Evolutionary conservation across 371 early-diverging fungal genomes (phyloP).

Genomic region (Cokeromyces recurvatus): DNA sequence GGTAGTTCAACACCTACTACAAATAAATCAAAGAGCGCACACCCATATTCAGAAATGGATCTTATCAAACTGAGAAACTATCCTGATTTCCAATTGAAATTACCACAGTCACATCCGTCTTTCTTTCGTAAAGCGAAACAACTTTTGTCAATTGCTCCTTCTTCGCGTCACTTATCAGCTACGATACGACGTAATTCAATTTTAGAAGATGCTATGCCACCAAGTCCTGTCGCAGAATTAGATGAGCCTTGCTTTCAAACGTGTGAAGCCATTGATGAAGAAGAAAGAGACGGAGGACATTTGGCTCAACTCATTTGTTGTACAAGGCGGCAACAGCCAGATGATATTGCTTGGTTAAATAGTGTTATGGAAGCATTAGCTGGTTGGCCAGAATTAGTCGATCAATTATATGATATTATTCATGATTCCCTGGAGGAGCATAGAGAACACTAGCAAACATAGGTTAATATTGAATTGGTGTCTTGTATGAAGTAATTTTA

Average conservation of each 20-base stretch:
- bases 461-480: no score
- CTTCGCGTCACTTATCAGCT: slow-evolving; percentile 16
- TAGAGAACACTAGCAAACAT: neutral
- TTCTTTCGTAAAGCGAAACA: slow-evolving; percentile 39
- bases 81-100: slow-evolving; percentile 26
- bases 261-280: slow-evolving; percentile 10
- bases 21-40: neutral
- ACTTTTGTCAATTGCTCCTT: slow-evolving; percentile 25
- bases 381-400: slow-evolving; percentile 39
- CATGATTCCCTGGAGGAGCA: slow-evolving; percentile 11
- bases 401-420: slow-evolving; percentile 26
- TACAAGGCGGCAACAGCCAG: slow-evolving; percentile 37
- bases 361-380: slow-evolving; percentile 25
- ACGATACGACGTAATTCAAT: slow-evolving; percentile 35
- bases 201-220: slow-evolving; percentile 22
- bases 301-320: slow-evolving; percentile 18
- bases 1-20: slow-evolving; percentile 8
- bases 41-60: slow-evolving; percentile 4
- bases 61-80: slow-evolving; percentile 22
- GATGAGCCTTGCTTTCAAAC: slow-evolving; percentile 27
- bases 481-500: no score
- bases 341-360: slow-evolving; percentile 35
- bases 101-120: slow-evolving; percentile 19
- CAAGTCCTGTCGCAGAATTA: slow-evolving; percentile 16
- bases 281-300: slow-evolving; percentile 4